Base-by-base conservation (phyloP, 2,329 filamentous ascomycete genomes). In the Botrytis elliptica region DNA sequence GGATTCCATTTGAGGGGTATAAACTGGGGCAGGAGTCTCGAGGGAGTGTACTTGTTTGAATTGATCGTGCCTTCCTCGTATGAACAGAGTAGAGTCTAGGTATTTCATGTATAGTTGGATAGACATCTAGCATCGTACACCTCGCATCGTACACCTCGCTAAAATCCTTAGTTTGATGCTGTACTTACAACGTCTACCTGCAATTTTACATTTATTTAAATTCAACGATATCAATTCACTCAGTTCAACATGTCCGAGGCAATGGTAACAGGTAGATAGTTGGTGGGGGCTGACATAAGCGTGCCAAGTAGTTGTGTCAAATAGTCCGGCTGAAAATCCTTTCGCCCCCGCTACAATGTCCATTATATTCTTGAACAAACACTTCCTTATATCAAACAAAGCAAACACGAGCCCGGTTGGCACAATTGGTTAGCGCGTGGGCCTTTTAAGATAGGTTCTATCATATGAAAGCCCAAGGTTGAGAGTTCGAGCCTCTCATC, bases 351-450 rank as follows among this genome's bases (percentile, higher is more conserved):
- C 9, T 1, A 20, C 18, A 36, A 14, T 0, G 4, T 10, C 0
- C 0, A 29, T 8, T 60, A 22, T 60, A 60, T 0, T 36, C 14
- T 22, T 12, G 0, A 60, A 12, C 18, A 36, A 22, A 12, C 3
- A 0, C 0, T 0, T n/a, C n/a, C n/a, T n/a, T n/a, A 6, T 5
- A 40, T 52, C 49, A 69, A 59, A 70, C 33, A 42, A 12, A 57
- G 44, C 67, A 70, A 70, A 70, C 67, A 38, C 0, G 46, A 38
- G 65, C 55, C 64, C 67, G 57, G 63, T 63, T 73, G 73, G 73
- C 73, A 75, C 73, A 75, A 75, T 75, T 73, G 73, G 73, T 75
- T 75, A 75, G 74, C 74, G 74, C 74, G 74, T 75, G 74, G 74
- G 74, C 74, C 74, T 75, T 75, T 75, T 75, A 46, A 8, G 60